Conservation (phyloP, 1,284 basidiomycete genomes). For the Flammula alnicola region DNA sequence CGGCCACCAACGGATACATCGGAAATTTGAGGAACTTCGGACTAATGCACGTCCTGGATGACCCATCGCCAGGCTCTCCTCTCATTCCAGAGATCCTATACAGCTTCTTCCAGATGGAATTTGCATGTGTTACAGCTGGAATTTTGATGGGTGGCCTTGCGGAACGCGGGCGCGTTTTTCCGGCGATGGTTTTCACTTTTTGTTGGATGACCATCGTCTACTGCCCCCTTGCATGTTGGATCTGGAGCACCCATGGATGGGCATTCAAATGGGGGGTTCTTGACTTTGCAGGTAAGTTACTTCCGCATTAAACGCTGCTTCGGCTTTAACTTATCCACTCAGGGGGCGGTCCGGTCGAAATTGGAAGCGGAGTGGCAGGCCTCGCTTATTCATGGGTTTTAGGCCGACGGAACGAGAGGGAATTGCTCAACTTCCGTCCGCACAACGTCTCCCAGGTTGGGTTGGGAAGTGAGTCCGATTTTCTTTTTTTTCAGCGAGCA, state of each 20-base stretch:
- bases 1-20: constrained; percentile 79
- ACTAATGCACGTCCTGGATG: constrained; percentile 72
- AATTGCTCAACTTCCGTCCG: constrained; percentile 88
- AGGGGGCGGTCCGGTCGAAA: constrained; percentile 94
- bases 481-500: not conserved
- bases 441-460: constrained; percentile 92
- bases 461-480: constrained; percentile 64
- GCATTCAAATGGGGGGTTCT: constrained; percentile 89
- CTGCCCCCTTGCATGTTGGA: constrained; percentile 65
- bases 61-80: constrained; percentile 78
- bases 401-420: constrained; percentile 76
- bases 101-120: constrained; percentile 90
- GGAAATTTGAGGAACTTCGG: constrained; percentile 79
- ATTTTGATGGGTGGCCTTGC: constrained; percentile 85
- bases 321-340: constrained; percentile 29
- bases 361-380: constrained; percentile 87
- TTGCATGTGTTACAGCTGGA: constrained; percentile 77
- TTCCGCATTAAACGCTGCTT: constrained; percentile 3
- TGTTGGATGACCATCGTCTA: constrained; percentile 87
- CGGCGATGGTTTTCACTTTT: constrained; percentile 89
- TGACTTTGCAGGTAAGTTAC: constrained; percentile 72
- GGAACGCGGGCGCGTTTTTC: constrained; percentile 86
- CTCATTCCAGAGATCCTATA: constrained; percentile 77
- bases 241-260: constrained; percentile 69
- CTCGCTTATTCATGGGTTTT: constrained; percentile 89